phyloP scores from a whole-genome alignment of 2,329 filamentous ascomycete species.

The Pyricularia grisea region DNA sequence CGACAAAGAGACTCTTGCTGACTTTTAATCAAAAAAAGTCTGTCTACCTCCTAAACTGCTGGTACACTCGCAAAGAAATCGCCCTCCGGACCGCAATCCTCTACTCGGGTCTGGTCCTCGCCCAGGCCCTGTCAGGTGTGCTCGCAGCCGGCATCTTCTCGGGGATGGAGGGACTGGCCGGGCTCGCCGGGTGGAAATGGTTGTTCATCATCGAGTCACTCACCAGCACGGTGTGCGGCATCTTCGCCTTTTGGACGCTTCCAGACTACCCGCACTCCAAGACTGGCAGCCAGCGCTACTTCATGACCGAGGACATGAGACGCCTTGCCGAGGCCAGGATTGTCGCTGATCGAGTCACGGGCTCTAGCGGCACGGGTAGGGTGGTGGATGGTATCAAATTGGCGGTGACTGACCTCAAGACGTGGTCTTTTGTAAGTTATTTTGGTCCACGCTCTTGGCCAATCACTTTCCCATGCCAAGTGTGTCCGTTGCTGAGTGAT shows the following conservation, averaged over 20 bases:
- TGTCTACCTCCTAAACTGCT: slow-evolving; percentile 34
- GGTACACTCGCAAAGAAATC: slow-evolving; percentile 59
- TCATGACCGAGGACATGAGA: neutral
- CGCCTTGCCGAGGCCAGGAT: neutral
- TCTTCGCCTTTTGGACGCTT: neutral
- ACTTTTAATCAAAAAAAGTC: no score
- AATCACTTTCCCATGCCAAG: no score
- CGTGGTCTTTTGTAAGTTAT: neutral
- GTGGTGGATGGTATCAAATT: neutral
- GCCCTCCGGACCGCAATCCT: slow-evolving; percentile 48
- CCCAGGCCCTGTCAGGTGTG: slow-evolving; percentile 56
- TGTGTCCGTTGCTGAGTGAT: no score
- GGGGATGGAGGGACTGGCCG: neutral
- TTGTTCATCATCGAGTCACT: slow-evolving; percentile 4
- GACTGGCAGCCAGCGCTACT: neutral
- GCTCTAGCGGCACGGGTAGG: neutral
- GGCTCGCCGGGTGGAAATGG: slow-evolving; percentile 5
- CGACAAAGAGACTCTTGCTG: no score
- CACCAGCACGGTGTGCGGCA: neutral
- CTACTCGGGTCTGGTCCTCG: slow-evolving; percentile 52
- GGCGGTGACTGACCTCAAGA: neutral
- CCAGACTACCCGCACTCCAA: slow-evolving; percentile 2
- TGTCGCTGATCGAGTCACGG: neutral
- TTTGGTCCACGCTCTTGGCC: no score
- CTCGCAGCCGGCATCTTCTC: slow-evolving; percentile 46